Evolutionary conservation across 2,329 filamentous ascomycete species (phyloP).

Genomic region (Chaetomiaceae sp.): DNA sequence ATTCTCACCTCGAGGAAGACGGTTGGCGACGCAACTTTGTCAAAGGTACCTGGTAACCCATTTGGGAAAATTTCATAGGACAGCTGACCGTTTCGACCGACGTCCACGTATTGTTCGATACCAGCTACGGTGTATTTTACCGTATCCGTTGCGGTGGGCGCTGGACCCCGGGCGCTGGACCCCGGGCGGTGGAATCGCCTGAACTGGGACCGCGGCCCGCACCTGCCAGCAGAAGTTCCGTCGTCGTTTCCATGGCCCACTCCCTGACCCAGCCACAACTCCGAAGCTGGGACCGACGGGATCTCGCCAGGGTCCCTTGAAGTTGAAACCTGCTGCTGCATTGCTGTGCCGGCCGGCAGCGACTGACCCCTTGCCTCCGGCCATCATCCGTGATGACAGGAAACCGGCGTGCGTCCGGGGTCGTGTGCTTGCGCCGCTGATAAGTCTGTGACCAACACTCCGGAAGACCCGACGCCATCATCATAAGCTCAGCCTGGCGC

Average conservation of each 20-base stretch:
- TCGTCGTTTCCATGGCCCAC: slow-evolving; percentile 16
- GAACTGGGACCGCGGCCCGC: slow-evolving; percentile 19
- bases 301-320: slow-evolving; percentile 12
- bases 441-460: slow-evolving; percentile 25
- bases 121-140: background rate
- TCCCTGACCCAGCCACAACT: slow-evolving; percentile 15
- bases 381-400: background rate
- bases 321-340: background rate
- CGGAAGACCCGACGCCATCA: slow-evolving; percentile 12
- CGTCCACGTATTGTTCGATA: too few relatives aligned
- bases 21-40: too few relatives aligned
- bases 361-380: too few relatives aligned
- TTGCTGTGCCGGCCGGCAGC: slow-evolving; percentile 3
- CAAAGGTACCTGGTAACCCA: too few relatives aligned
- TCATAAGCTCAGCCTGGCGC: slow-evolving; percentile 22
- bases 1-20: too few relatives aligned
- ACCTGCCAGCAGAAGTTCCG: slow-evolving; percentile 19
- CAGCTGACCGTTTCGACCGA: too few relatives aligned
- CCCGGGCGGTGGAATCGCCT: slow-evolving; percentile 12
- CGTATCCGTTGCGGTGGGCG: too few relatives aligned
- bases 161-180: background rate
- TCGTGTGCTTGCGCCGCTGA: slow-evolving; percentile 13
- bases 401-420: background rate
- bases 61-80: too few relatives aligned
- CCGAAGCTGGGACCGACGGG: slow-evolving; percentile 5